Evolutionary conservation across 192 early-diverging fungal genomes (phyloP).

Genomic region (Linnemannia zychae): DNA sequence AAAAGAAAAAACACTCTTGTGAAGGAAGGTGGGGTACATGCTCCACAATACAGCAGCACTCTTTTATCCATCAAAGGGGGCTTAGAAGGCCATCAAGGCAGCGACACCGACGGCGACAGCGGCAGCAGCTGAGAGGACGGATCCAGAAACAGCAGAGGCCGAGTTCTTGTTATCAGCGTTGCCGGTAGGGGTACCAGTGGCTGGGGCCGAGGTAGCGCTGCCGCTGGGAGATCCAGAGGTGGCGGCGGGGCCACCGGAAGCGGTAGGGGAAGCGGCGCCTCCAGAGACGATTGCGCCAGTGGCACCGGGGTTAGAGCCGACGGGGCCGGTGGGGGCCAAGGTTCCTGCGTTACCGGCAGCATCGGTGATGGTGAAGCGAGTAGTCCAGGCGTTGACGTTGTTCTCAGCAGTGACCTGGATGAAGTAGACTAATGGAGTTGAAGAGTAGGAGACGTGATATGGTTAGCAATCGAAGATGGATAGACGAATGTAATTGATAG

Average conservation of each 20-base stretch:
- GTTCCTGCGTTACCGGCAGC: constrained; percentile 16
- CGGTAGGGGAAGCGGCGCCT: background rate
- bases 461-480: background rate
- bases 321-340: constrained; percentile 24
- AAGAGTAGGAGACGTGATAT: background rate
- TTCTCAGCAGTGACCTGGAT: background rate
- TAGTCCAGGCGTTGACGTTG: constrained; percentile 26
- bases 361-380: constrained; percentile 56
- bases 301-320: constrained; percentile 36
- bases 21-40: background rate
- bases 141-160: constrained; percentile 21
- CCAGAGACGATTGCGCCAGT: constrained; percentile 28
- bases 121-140: constrained; percentile 29
- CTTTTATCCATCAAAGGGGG: background rate
- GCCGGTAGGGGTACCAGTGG: background rate
- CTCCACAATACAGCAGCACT: background rate
- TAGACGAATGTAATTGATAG: background rate
- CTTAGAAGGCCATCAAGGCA: constrained; percentile 28
- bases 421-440: constrained; percentile 38
- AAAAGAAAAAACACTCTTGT: background rate
- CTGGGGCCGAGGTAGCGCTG: constrained; percentile 1
- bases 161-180: background rate
- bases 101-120: constrained; percentile 23
- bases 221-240: background rate
- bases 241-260: background rate